These are phyloP conservation scores for Colletotrichum lindemuthianum DNA, from an alignment of 2,329 filamentous ascomycete species.

Conservation along the genomic window DNA sequence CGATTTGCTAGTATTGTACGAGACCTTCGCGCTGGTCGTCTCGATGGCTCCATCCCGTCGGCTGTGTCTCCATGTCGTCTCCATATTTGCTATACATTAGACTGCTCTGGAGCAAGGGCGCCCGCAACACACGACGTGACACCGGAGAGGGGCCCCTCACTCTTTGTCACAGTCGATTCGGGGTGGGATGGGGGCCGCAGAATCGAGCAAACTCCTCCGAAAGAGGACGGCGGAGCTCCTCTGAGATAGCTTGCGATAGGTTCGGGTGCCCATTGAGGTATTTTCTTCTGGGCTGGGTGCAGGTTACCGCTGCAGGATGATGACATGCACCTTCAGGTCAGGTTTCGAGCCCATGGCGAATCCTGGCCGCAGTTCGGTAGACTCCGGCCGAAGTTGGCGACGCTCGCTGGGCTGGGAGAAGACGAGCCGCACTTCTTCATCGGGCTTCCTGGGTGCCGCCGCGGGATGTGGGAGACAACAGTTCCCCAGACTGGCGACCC, in stretches of 20 bases:
- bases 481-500: no score
- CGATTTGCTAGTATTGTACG: not conserved
- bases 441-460: no score
- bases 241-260: slow-evolving; percentile 30
- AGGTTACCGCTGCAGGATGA: not conserved
- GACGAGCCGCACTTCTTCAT: no score
- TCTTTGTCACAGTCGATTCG: no score
- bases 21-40: not conserved
- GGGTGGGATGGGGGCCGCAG: no score
- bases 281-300: slow-evolving; percentile 12
- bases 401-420: no score
- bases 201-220: not conserved
- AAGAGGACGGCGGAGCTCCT: no score
- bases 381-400: not conserved
- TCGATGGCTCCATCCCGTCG: not conserved
- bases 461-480: no score
- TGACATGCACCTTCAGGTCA: no score
- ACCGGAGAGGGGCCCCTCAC: no score
- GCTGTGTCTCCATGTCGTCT: slow-evolving; percentile 12
- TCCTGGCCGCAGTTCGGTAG: slow-evolving; percentile 1
- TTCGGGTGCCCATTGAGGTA: slow-evolving; percentile 8
- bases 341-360: no score
- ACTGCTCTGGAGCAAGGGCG: not conserved
- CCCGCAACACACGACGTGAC: no score
- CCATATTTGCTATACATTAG: slow-evolving; percentile 7